Evolutionary conservation across 202 grass and related monocot species (phyloP).

Genomic region (Miscanthus sacchariflorus): DNA sequence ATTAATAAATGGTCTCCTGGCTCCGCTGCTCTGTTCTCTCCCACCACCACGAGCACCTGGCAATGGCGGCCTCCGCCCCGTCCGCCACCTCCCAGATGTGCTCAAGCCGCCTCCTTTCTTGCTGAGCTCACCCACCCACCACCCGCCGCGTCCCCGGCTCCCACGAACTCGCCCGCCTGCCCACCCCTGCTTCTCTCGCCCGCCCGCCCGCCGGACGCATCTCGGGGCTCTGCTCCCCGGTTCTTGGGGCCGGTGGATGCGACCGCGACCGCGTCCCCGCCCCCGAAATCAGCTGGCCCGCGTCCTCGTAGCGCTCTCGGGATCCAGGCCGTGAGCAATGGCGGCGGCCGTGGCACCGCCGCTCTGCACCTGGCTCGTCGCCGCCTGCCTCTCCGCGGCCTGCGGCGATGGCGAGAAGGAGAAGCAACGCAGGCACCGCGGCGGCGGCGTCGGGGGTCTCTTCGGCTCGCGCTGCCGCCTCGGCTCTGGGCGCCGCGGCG

Average conservation of each 20-base stretch:
- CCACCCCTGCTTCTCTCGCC: neutral
- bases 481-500: conserved; percentile 40
- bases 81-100: conserved; percentile 71
- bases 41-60: conserved; percentile 61
- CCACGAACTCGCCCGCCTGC: neutral
- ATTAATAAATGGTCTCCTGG: conserved; percentile 26
- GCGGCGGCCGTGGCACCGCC: conserved; percentile 71
- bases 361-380: conserved; percentile 84
- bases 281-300: conserved; percentile 24
- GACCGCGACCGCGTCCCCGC: conserved; percentile 8
- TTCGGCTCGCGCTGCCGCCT: conserved; percentile 54
- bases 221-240: conserved; percentile 24
- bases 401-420: conserved; percentile 53
- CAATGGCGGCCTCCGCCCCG: conserved; percentile 63
- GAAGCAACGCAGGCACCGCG: conserved; percentile 44
- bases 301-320: conserved; percentile 6
- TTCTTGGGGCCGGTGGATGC: conserved; percentile 40
- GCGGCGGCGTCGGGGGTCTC: conserved; percentile 1
- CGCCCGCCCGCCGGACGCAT: conserved; percentile 27
- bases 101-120: conserved; percentile 43
- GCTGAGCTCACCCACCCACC: conserved; percentile 40
- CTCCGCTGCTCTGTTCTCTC: too few species aligned
- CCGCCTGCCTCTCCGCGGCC: conserved; percentile 76
- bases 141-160: conserved; percentile 24
- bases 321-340: conserved; percentile 66